Conservation (phyloP, 2,329 filamentous ascomycete species). For the Leptoxyphium fumago region DNA sequence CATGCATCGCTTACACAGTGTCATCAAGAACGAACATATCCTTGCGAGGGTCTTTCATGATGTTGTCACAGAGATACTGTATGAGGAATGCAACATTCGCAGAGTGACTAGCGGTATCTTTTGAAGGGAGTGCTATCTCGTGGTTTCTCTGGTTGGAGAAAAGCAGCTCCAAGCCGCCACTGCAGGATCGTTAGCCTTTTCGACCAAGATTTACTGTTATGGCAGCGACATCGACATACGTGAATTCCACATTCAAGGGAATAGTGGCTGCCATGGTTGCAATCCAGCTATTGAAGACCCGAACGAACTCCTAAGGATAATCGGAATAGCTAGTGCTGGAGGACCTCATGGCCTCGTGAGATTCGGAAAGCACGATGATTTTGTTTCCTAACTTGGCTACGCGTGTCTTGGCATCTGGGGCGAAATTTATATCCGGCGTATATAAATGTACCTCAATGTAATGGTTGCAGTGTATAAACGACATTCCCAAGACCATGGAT, state of each 20-base stretch:
- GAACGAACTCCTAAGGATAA: too few relatives aligned
- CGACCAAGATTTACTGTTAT: too few relatives aligned
- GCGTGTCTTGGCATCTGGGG: too few relatives aligned
- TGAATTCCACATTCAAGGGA: background rate
- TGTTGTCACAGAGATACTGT: conserved; percentile 58
- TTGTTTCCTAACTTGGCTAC: background rate
- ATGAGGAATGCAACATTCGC: conserved; percentile 65
- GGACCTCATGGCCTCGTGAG: background rate
- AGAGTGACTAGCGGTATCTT: conserved; percentile 42
- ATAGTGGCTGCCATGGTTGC: background rate
- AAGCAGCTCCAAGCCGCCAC: conserved; percentile 86
- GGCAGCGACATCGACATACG: background rate
- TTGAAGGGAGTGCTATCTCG: conserved; percentile 50
- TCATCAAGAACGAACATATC: conserved; percentile 82
- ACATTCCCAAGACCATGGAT: background rate
- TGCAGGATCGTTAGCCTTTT: conserved; percentile 7
- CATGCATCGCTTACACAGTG: conserved; percentile 56
- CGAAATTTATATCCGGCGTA: too few relatives aligned
- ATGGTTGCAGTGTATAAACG: background rate
- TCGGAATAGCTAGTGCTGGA: too few relatives aligned
- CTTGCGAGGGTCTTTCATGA: conserved; percentile 73
- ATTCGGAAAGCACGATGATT: background rate
- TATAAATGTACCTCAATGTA: too few relatives aligned
- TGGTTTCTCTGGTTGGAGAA: conserved; percentile 73
- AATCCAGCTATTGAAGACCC: background rate